A percentile compares a stretch with the other conserved stretches of the same genome.
These are phyloP conservation scores for Fomitopsis betulina DNA, from an alignment of 1,284 basidiomycete genomes.

Conservation along the genomic window DNA sequence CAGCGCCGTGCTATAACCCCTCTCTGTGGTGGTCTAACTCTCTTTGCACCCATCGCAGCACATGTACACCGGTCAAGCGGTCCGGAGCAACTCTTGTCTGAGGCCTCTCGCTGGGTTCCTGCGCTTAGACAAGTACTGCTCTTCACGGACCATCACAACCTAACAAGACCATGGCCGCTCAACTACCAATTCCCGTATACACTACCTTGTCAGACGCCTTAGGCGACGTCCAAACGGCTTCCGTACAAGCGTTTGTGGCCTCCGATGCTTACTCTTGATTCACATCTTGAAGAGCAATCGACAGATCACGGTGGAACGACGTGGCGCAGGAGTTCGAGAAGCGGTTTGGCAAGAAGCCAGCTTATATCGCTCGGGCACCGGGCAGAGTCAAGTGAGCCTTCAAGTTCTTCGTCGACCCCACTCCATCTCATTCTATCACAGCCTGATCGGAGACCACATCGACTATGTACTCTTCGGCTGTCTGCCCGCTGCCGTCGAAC, in stretches of 20 bases:
- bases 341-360: slow-evolving; percentile 63
- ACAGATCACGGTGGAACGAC: slow-evolving; percentile 57
- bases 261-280: not conserved
- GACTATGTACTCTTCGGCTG: slow-evolving; percentile 83
- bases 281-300: not conserved
- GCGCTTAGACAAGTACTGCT: not conserved
- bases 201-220: slow-evolving; percentile 59
- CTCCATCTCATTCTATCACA: not conserved
- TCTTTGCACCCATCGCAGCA: not conserved
- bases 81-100: not conserved
- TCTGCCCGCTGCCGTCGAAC: slow-evolving; percentile 80
- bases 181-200: slow-evolving; percentile 62
- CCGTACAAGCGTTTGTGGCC: slow-evolving; percentile 49
- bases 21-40: no score
- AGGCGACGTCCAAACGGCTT: slow-evolving; percentile 46
- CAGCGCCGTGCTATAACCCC: no score
- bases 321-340: slow-evolving; percentile 60
- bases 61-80: not conserved
- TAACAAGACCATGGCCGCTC: slow-evolving; percentile 42
- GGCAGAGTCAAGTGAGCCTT: slow-evolving; percentile 73
- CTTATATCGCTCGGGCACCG: slow-evolving; percentile 76
- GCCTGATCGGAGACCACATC: slow-evolving; percentile 74
- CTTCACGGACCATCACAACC: not conserved
- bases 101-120: not conserved
- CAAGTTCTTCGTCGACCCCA: slow-evolving; percentile 18